phyloP scores from a whole-genome alignment of 2,329 filamentous ascomycete species.

The Clarireedia monteithiana region DNA sequence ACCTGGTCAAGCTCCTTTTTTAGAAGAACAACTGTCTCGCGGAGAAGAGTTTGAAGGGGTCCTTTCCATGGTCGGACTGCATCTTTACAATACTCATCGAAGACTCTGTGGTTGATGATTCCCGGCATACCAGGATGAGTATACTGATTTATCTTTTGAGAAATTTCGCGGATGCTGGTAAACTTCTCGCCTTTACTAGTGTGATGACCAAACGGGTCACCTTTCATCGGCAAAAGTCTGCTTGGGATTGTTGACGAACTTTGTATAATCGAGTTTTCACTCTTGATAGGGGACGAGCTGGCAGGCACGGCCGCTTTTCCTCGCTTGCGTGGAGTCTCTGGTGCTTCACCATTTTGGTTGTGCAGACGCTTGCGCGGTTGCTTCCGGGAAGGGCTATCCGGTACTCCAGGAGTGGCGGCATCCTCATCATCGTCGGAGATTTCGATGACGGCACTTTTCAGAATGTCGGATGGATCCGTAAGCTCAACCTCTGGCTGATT shows the following conservation, averaged over 20 bases:
- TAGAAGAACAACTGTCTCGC: slow-evolving; percentile 41
- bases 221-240: slow-evolving; percentile 12
- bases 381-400: no score
- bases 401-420: no score
- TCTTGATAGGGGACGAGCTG: no score
- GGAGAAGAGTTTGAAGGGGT: slow-evolving; percentile 39
- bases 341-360: no score
- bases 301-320: no score
- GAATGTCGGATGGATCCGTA: no score
- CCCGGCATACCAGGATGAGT: slow-evolving; percentile 52
- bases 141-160: slow-evolving; percentile 46
- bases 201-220: slow-evolving; percentile 1
- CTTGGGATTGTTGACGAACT: slow-evolving; percentile 22
- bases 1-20: slow-evolving; percentile 27
- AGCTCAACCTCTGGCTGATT: no score
- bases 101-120: slow-evolving; percentile 51
- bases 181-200: slow-evolving; percentile 1
- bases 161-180: slow-evolving; percentile 35
- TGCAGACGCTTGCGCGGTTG: no score
- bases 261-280: slow-evolving; percentile 29
- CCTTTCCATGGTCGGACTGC: slow-evolving; percentile 50
- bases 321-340: slow-evolving; percentile 13
- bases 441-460: no score
- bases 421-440: no score
- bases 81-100: slow-evolving; percentile 48